Base-by-base conservation (phyloP, 1,139 yeast species). In the Scheffersomyces cryptocercus region DNA sequence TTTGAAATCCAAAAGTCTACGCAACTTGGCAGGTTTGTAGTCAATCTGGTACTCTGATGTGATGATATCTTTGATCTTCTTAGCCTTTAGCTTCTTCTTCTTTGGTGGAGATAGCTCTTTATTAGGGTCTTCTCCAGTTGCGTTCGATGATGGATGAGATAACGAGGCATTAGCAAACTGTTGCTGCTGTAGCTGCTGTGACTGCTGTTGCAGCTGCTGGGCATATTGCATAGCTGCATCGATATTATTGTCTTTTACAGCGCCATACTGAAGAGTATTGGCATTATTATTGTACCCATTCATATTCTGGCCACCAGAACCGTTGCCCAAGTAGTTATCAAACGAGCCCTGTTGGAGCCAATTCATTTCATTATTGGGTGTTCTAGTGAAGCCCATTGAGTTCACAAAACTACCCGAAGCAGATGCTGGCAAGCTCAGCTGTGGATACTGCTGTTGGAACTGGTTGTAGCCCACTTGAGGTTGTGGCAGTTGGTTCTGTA, bases 1-100 rank as follows among this genome's bases (percentile, higher is more conserved):
- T 40, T 61, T 65, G 33, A 70, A 62, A 45, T 70, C 75, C 34
- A 70, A 56, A 38, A 70, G 46, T 41, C 53, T 51, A 8, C 59
- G 58, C 36, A 68, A 52, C 40, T 67, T 67, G n/a, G 51, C 51
- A 2, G 62, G 52, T 11, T 56, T 54, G 48, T 67, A 67, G 45
- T 66, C 70, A 38, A 67, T 58, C 20, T 50, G 49, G 15, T 53
- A 44, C 26, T 54, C 54, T 11, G 53, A 44, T 16, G 46, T 50
- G 29, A 35, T 26, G 12, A 30, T 35, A 29, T 40, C 39, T 29
- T 31, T 45, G 30, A 45, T 45, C 32, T 45, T 43, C 33, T 42
- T 38, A n/a, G 28, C 40, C 12, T 38, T 42, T 12, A 42, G 38
- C 36, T 45, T 45, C 28, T 34, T 20, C 31, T 32, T 41, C 13